Conservation (phyloP, 495 filamentous ascomycete species). For the Penicillium angulare region DNA sequence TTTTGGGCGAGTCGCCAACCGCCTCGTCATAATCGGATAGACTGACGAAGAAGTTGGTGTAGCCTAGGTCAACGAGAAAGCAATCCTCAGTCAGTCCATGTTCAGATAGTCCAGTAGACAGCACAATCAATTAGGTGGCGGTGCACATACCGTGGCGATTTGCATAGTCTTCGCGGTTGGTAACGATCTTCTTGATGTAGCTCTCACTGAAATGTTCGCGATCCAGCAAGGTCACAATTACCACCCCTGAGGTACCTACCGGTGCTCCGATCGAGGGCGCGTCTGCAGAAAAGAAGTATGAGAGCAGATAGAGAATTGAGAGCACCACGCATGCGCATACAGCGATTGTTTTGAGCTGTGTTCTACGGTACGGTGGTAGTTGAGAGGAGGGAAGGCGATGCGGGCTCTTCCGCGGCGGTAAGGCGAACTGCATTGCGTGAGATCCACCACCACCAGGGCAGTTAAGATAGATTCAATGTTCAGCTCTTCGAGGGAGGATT, state of each 20-base stretch:
- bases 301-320: conserved; percentile 61
- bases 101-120: background rate
- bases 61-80: conserved; percentile 57
- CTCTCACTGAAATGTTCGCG: conserved; percentile 52
- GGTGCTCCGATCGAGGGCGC: conserved; percentile 42
- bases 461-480: too few species aligned
- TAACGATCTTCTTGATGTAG: conserved; percentile 68
- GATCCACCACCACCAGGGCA: too few species aligned
- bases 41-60: conserved; percentile 79
- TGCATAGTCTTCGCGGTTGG: conserved; percentile 86
- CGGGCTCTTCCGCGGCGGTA: conserved; percentile 79
- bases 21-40: conserved; percentile 63
- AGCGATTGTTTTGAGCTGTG: conserved; percentile 62
- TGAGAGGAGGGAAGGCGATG: conserved; percentile 62
- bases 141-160: conserved; percentile 81
- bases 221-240: conserved; percentile 87
- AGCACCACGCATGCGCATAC: conserved; percentile 56
- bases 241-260: conserved; percentile 72
- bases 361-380: conserved; percentile 61
- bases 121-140: background rate
- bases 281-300: conserved; percentile 44
- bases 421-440: conserved; percentile 88
- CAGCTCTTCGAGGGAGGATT: too few species aligned
- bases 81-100: background rate
- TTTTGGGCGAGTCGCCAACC: conserved; percentile 60